Base-by-base conservation (phyloP, 2,329 filamentous ascomycete genomes). In the Trichophyton rubrum region DNA sequence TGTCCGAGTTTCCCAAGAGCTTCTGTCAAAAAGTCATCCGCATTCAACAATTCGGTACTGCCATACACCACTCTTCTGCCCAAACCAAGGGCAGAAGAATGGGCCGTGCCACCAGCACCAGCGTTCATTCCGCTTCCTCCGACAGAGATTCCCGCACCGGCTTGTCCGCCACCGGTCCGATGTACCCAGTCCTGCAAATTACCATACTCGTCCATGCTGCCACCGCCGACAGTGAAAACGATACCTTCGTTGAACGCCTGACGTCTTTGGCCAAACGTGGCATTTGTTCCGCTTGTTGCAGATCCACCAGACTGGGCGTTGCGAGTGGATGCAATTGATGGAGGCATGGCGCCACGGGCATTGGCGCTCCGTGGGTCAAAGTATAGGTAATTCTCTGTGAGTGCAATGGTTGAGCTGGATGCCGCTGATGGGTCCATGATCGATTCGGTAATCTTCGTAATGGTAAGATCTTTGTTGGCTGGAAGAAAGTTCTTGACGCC, bases 401-500 rank as follows among this genome's bases (percentile, higher is more conserved):
- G 97, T 63, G 90, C 88, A 65, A 99, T 93, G 27, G 93, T 93
- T 27, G 88, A 92, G 4, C 89, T 92, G 3, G 89, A 90, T 2
- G 93, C 92, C 9, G 90, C 85, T 53, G 89, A 82, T 0, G 93
- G 93, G 69, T 99, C 93, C 92, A 99, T 99, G 68, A 99, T 86
- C 1, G 90, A 95, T 73, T 99, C 93, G 45, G 93, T 92, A 70
- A 99, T 96, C 75, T 97, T 97, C 61, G 95, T 99, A 59, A 99
- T 83, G 0, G 93, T 97, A 8, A 97, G 82, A 70, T 99, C 95
- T 68, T 91, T 90, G 76, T 99, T 95, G 13, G 85, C 89, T 0
- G 95, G 93, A n/a, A 99, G 78, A 75, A 99, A 95, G 75, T 96
- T 97, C 77, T 97, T 99, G 70, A 99, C 92, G 49, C 92, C 92